These are phyloP conservation scores for Fraxinus velutina DNA, from an alignment of 305 asterid genomes.

Conservation along the genomic window DNA sequence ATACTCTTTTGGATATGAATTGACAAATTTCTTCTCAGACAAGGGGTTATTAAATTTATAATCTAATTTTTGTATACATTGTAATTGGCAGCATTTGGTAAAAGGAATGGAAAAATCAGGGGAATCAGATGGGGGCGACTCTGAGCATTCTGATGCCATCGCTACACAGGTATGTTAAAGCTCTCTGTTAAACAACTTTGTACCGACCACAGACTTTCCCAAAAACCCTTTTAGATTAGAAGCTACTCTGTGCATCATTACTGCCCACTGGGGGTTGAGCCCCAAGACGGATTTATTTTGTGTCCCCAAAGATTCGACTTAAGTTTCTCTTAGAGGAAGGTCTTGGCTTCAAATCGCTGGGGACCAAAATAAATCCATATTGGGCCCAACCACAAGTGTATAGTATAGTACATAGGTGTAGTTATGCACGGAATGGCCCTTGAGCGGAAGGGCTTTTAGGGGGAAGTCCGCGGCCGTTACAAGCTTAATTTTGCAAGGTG, in stretches of 20 bases:
- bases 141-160: conserved; percentile 50
- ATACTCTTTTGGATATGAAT: not conserved
- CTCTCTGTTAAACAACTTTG: not conserved
- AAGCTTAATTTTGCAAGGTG: not conserved
- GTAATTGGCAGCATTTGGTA: conserved; percentile 48
- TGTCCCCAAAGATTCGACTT: not conserved
- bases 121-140: conserved; percentile 39
- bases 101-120: conserved; percentile 50
- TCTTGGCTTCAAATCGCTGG: not conserved
- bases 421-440: not conserved
- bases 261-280: not conserved
- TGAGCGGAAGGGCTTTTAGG: not conserved
- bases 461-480: not conserved
- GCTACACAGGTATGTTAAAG: conserved; percentile 53
- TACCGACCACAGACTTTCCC: not conserved
- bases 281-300: not conserved
- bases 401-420: not conserved
- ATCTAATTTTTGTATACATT: not conserved
- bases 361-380: not conserved
- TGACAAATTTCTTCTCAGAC: not conserved
- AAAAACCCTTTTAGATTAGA: not conserved
- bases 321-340: not conserved
- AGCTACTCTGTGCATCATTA: not conserved
- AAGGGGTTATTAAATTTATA: not conserved
- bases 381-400: not conserved